Evolutionary conservation across 352 stramenopile species (phyloP).

Genomic region (Globisporangium irregulare): DNA sequence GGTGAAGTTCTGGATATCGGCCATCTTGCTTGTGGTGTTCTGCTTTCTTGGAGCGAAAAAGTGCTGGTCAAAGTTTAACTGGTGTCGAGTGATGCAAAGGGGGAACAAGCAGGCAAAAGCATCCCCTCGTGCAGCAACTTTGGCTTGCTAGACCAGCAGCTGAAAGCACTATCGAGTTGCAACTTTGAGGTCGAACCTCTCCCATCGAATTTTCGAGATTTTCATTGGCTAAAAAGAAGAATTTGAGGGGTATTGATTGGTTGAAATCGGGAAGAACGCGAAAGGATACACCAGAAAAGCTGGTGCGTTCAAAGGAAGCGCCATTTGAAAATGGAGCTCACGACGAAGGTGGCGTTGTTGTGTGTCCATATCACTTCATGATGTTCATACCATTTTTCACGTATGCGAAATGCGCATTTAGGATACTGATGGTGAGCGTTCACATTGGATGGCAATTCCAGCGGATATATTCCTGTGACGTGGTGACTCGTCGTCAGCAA

Average conservation of each 20-base stretch:
- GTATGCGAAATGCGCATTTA: background rate
- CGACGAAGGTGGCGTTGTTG: background rate
- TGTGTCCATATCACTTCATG: background rate
- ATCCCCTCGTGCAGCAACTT: background rate
- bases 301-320: background rate
- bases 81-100: slow-evolving; percentile 17
- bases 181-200: background rate
- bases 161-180: background rate
- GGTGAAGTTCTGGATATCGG: slow-evolving; percentile 89
- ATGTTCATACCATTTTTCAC: background rate
- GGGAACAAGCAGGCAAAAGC: slow-evolving; percentile 4
- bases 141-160: background rate
- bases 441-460: background rate
- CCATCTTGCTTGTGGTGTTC: slow-evolving; percentile 37
- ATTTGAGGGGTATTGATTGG: slow-evolving; percentile 1
- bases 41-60: slow-evolving; percentile 23
- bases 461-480: background rate
- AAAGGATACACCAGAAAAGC: background rate
- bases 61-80: slow-evolving; percentile 29
- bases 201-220: slow-evolving; percentile 12
- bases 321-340: background rate
- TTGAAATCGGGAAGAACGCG: slow-evolving; percentile 16
- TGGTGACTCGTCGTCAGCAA: slow-evolving; percentile 13
- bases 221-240: slow-evolving; percentile 10
- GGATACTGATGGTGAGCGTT: background rate